Evolutionary conservation across 805 yeast species (phyloP).

Genomic region (Wickerhamomyces alni): DNA sequence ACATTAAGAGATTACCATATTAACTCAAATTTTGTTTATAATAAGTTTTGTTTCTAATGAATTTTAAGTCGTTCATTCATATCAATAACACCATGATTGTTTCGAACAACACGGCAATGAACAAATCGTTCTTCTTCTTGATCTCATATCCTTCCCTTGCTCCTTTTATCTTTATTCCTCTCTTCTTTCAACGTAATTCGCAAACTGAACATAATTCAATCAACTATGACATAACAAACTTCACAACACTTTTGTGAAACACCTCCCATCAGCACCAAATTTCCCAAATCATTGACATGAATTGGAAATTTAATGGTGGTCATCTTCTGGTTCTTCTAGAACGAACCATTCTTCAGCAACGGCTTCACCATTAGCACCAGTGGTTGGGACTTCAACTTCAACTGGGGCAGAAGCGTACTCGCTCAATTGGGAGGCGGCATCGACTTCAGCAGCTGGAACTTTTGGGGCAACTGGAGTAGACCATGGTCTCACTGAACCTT

Average conservation of each 20-base stretch:
- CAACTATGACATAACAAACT: neutral
- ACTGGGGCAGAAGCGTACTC: slow-evolving; percentile 68
- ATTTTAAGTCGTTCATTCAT: neutral
- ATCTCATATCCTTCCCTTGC: too few species aligned
- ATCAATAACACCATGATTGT: neutral
- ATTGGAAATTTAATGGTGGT: slow-evolving; percentile 36
- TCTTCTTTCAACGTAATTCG: neutral
- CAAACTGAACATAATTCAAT: too few species aligned
- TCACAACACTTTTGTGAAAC: too few species aligned
- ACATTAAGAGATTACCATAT: too few species aligned
- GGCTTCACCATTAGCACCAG: slow-evolving; percentile 37
- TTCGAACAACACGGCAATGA: neutral
- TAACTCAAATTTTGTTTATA: neutral
- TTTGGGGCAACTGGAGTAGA: slow-evolving; percentile 72
- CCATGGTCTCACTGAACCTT: slow-evolving; percentile 79
- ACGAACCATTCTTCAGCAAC: slow-evolving; percentile 68
- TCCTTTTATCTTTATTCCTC: too few species aligned
- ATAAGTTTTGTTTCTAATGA: neutral
- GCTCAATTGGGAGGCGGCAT: slow-evolving; percentile 57
- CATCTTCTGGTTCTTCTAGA: slow-evolving; percentile 61
- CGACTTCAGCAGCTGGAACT: slow-evolving; percentile 65
- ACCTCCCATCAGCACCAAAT: neutral
- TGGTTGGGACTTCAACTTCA: slow-evolving; percentile 46
- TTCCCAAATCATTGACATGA: neutral
- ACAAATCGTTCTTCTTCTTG: neutral